Evolutionary conservation across 305 asterid species (phyloP).

Genomic region (Solanum chacoense): DNA sequence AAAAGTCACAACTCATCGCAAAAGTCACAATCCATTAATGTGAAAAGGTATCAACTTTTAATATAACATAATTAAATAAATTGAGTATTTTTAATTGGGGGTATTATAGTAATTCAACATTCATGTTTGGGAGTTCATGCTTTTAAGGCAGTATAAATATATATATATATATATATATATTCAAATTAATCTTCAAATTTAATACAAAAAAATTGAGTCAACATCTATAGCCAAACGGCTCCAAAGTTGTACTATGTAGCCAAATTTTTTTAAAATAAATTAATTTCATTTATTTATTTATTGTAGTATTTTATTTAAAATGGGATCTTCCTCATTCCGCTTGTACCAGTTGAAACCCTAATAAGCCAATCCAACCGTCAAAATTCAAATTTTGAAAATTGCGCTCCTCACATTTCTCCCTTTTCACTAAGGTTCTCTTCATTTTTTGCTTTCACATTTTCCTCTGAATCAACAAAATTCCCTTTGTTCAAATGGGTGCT

Average conservation of each 20-base stretch:
- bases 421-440: not conserved
- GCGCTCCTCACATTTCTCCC: slow-evolving; percentile 23
- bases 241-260: not conserved
- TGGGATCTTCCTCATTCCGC: not conserved
- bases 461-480: not conserved
- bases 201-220: not conserved
- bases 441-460: not conserved
- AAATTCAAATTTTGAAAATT: slow-evolving; percentile 27
- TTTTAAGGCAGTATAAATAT: too few species aligned
- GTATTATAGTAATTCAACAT: too few species aligned
- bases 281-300: not conserved
- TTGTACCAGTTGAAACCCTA: not conserved
- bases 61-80: too few species aligned
- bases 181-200: not conserved
- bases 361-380: slow-evolving; percentile 1
- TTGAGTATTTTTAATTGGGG: too few species aligned
- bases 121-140: too few species aligned
- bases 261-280: not conserved
- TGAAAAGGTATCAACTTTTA: too few species aligned
- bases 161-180: too few species aligned
- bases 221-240: not conserved
- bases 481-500: slow-evolving; percentile 51
- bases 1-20: too few species aligned
- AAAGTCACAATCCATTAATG: too few species aligned
- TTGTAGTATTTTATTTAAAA: not conserved